Conservation (phyloP, 495 filamentous ascomycete species). For the Xylona heveae region DNA sequence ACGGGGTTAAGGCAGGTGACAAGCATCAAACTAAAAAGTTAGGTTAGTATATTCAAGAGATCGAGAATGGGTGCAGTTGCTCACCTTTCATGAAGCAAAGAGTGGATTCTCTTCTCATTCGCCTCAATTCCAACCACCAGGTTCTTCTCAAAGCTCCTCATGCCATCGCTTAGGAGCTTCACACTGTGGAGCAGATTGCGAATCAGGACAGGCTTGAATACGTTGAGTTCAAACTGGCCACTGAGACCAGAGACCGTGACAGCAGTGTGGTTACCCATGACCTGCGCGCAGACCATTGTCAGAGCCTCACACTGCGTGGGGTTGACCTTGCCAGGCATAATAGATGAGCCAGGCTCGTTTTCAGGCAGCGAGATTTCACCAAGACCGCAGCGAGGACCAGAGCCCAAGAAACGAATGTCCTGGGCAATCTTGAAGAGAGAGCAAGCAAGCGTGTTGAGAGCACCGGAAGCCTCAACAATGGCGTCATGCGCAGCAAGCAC, state of each 20-base stretch:
- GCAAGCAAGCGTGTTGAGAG: conserved; percentile 77
- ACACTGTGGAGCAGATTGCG: conserved; percentile 82
- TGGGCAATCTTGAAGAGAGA: conserved; percentile 98
- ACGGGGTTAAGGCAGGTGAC: conserved; percentile 97
- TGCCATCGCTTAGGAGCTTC: conserved; percentile 71
- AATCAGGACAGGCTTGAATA: conserved; percentile 96
- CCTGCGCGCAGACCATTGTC: conserved; percentile 94
- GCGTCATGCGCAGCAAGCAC: conserved; percentile 94
- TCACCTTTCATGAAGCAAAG: conserved; percentile 72
- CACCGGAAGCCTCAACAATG: conserved; percentile 79
- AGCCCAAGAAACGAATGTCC: conserved; percentile 91
- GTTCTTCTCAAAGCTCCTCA: conserved; percentile 87
- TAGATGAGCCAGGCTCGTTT: conserved; percentile 91
- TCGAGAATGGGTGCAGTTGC: conserved; percentile 9
- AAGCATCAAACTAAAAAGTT: conserved; percentile 59
- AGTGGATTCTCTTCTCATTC: conserved; percentile 74
- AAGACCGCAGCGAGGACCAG: conserved; percentile 84
- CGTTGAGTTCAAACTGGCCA: conserved; percentile 97
- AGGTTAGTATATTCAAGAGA: background rate
- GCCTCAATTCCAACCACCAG: conserved; percentile 74
- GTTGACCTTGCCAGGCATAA: conserved; percentile 99
- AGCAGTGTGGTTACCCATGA: conserved; percentile 91
- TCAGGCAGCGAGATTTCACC: conserved; percentile 84
- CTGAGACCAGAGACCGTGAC: conserved; percentile 86
- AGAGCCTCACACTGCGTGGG: conserved; percentile 95